These are phyloP conservation scores for Epichloe elymi DNA, from an alignment of 2,329 filamentous ascomycete genomes.

Conservation along the genomic window DNA sequence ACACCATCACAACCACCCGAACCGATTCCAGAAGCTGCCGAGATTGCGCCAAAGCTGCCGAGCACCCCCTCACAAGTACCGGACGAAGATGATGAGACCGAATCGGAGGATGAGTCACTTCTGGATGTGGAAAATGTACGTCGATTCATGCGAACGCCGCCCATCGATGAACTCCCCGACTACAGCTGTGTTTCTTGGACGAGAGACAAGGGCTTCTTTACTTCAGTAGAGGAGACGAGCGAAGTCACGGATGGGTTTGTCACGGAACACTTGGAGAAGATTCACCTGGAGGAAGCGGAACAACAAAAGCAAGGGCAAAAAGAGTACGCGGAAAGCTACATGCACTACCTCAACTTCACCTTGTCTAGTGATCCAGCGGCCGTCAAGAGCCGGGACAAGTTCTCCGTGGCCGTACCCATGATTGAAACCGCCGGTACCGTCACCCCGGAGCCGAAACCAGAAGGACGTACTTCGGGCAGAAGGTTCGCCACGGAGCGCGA, in stretches of 20 bases:
- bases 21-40: constrained; percentile 15
- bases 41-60: constrained; percentile 21
- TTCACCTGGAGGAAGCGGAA: constrained; percentile 21
- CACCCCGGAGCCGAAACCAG: constrained; percentile 41
- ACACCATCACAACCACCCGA: neutral
- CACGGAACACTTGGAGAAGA: constrained; percentile 28
- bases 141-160: constrained; percentile 40
- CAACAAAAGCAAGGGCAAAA: constrained; percentile 28
- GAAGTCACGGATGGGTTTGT: constrained; percentile 32
- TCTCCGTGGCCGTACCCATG: constrained; percentile 26
- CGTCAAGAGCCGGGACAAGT: constrained; percentile 41
- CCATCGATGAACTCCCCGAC: constrained; percentile 38
- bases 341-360: constrained; percentile 41
- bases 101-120: constrained; percentile 40
- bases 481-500: constrained; percentile 61
- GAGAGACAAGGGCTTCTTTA: constrained; percentile 31
- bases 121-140: constrained; percentile 36
- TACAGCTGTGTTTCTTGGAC: constrained; percentile 34
- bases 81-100: constrained; percentile 39
- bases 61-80: constrained; percentile 36
- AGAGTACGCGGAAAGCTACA: constrained; percentile 34
- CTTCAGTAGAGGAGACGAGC: constrained; percentile 25
- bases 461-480: constrained; percentile 39
- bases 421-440: constrained; percentile 21
- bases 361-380: constrained; percentile 41